These are phyloP conservation scores for Botryosphaeria dothidea DNA, from an alignment of 2,329 filamentous ascomycete genomes.

Conservation along the genomic window DNA sequence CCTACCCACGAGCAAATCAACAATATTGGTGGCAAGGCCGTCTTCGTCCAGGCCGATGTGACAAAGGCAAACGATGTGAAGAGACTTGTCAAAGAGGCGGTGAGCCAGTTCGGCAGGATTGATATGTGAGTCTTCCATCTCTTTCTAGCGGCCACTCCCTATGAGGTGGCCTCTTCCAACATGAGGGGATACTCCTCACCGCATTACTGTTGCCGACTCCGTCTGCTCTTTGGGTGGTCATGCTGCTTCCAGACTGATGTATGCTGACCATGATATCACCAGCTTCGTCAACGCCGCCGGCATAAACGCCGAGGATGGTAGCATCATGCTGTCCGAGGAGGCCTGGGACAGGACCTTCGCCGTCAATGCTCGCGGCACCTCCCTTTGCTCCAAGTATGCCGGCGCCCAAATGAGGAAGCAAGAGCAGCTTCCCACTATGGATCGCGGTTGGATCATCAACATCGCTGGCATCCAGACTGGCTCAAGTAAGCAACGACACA, in stretches of 20 bases:
- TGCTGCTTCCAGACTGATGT: constrained; percentile 8
- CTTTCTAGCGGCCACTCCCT: background rate
- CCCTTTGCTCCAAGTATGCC: constrained; percentile 36
- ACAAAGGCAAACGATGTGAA: constrained; percentile 26
- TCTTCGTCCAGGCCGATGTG: constrained; percentile 32
- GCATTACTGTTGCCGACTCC: no score
- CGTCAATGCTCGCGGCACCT: constrained; percentile 35
- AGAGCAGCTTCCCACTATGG: constrained; percentile 25
- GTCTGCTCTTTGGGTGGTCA: constrained; percentile 22
- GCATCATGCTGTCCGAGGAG: constrained; percentile 29
- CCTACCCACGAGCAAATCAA: constrained; percentile 23
- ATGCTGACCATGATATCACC: constrained; percentile 20
- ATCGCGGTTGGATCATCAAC: constrained; percentile 58
- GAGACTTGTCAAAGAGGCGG: constrained; percentile 27
- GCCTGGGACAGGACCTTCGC: constrained; percentile 32
- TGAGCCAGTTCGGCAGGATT: constrained; percentile 32
- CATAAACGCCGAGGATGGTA: constrained; percentile 29
- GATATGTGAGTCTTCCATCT: constrained; percentile 28
- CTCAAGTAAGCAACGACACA: constrained; percentile 25
- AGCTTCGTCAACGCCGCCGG: constrained; percentile 34
- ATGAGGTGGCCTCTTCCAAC: constrained; percentile 3
- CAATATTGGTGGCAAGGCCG: constrained; percentile 17
- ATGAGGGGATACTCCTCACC: background rate
- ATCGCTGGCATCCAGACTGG: constrained; percentile 48
- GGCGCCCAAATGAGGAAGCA: constrained; percentile 36